Conservation (phyloP, 805 yeast genomes). For the Ogataea haglerorum region DNA sequence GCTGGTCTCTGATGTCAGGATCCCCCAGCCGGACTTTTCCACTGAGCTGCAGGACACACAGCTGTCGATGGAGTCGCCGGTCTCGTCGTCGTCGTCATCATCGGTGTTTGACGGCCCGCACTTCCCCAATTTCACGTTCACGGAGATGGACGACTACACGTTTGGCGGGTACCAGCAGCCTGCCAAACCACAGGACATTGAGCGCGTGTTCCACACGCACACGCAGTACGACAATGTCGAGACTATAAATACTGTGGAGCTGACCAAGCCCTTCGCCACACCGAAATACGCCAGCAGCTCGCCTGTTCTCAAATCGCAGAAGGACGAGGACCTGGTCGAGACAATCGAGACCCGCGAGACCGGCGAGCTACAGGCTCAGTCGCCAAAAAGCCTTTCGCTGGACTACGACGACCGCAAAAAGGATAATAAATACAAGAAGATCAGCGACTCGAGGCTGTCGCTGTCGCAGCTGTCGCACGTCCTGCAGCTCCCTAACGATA, state of each 20-base stretch:
- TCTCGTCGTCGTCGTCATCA: constrained; percentile 21
- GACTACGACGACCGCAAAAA: constrained; percentile 10
- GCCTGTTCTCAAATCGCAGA: constrained; percentile 22
- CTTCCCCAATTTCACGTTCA: constrained; percentile 13
- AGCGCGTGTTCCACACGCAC: constrained; percentile 7
- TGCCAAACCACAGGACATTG: constrained; percentile 2
- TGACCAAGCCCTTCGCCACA: constrained; percentile 19
- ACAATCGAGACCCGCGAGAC: neutral
- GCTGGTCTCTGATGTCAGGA: constrained; percentile 4
- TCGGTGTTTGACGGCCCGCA: constrained; percentile 15
- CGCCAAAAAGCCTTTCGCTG: constrained; percentile 5
- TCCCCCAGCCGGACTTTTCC: neutral
- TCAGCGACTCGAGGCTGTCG: constrained; percentile 53
- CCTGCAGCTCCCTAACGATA: constrained; percentile 43
- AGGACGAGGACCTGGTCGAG: constrained; percentile 1
- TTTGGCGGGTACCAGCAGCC: constrained; percentile 5
- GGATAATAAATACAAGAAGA: constrained; percentile 22
- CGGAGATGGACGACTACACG: constrained; percentile 12
- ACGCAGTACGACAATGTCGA: constrained; percentile 15
- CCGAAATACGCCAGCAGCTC: constrained; percentile 6
- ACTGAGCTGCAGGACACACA: neutral
- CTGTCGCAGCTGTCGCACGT: constrained; percentile 53
- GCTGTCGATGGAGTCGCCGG: constrained; percentile 15
- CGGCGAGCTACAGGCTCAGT: constrained; percentile 1
- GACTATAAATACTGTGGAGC: constrained; percentile 23